Evolutionary conservation across 129 eudicot genomes (phyloP).

Genomic region (Logfia minima): DNA sequence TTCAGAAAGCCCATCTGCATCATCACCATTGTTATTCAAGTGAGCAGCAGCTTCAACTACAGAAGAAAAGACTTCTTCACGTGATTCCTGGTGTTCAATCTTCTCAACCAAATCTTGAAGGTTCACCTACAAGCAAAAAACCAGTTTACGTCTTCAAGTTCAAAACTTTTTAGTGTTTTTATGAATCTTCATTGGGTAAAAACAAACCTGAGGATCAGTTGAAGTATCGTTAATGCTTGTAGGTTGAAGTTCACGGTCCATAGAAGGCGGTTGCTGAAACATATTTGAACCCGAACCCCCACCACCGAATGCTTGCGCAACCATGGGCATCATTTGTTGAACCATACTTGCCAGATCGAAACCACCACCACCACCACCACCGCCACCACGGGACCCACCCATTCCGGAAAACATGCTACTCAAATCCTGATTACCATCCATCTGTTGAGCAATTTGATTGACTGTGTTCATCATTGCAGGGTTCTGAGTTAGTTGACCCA

Average conservation of each 20-base stretch:
- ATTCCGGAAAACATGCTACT: conserved; percentile 66
- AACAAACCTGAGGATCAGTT: conserved; percentile 63
- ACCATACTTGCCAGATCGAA: conserved; percentile 80
- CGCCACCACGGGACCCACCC: conserved; percentile 43
- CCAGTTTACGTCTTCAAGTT: not conserved
- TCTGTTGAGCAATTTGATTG: conserved; percentile 86
- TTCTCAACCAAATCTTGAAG: conserved; percentile 57
- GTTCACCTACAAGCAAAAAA: conserved; percentile 37
- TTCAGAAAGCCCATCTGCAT: conserved; percentile 46
- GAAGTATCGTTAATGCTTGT: conserved; percentile 29
- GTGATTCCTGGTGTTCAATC: conserved; percentile 53
- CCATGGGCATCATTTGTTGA: conserved; percentile 98
- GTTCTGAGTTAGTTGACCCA: conserved; percentile 84
- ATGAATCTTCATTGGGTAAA: conserved; percentile 4
- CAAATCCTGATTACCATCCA: conserved; percentile 59
- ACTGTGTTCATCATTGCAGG: conserved; percentile 89
- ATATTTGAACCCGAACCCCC: conserved; percentile 34
- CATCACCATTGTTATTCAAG: conserved; percentile 32
- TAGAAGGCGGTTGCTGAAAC: conserved; percentile 36
- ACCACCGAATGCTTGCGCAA: conserved; percentile 90
- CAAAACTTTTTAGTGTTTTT: conserved; percentile 3
- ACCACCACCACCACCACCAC: conserved; percentile 65
- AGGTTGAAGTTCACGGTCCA: conserved; percentile 29
- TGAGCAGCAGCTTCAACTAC: conserved; percentile 56
- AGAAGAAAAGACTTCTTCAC: conserved; percentile 60